Conservation (phyloP, 2,329 filamentous ascomycete genomes). For the Neurospora sp. region DNA sequence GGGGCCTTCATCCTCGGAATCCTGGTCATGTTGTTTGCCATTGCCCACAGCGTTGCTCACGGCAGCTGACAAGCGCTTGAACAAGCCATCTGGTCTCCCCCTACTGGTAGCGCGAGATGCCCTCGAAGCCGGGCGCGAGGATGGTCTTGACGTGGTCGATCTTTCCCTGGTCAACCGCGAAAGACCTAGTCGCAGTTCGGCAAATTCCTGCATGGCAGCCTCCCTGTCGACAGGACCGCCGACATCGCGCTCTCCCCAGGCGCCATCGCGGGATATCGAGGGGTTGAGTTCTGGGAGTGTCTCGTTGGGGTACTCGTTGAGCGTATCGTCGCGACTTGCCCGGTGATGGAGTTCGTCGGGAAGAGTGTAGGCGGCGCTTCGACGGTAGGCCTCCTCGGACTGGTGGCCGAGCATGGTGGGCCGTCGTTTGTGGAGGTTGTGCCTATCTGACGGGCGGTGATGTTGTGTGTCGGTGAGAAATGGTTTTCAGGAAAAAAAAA, state of each 20-base stretch:
- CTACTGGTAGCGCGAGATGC: constrained; percentile 7
- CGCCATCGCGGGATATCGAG: constrained; percentile 5
- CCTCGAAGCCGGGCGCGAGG: background rate
- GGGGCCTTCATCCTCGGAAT: constrained; percentile 24
- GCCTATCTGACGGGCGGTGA: background rate
- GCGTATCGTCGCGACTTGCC: constrained; percentile 5
- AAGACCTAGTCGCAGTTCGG: constrained; percentile 14
- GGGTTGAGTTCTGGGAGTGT: background rate
- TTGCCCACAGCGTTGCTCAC: constrained; percentile 16
- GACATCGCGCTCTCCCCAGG: constrained; percentile 17
- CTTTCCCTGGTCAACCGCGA: constrained; percentile 4
- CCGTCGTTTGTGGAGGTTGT: background rate
- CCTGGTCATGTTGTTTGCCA: constrained; percentile 23
- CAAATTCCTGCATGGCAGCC: constrained; percentile 17
- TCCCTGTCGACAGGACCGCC: constrained; percentile 16
- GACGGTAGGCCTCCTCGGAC: constrained; percentile 14
- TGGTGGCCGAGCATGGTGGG: constrained; percentile 14
- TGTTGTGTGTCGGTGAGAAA: background rate
- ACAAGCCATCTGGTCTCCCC: constrained; percentile 7
- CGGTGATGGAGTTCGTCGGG: constrained; percentile 14
- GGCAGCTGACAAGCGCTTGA: constrained; percentile 12
- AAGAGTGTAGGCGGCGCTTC: constrained; percentile 8
- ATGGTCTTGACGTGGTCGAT: background rate
- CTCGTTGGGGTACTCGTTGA: background rate
- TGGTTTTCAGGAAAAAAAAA: background rate